Conservation (phyloP, 495 filamentous ascomycete species). For the Podospora fimiseda region DNA sequence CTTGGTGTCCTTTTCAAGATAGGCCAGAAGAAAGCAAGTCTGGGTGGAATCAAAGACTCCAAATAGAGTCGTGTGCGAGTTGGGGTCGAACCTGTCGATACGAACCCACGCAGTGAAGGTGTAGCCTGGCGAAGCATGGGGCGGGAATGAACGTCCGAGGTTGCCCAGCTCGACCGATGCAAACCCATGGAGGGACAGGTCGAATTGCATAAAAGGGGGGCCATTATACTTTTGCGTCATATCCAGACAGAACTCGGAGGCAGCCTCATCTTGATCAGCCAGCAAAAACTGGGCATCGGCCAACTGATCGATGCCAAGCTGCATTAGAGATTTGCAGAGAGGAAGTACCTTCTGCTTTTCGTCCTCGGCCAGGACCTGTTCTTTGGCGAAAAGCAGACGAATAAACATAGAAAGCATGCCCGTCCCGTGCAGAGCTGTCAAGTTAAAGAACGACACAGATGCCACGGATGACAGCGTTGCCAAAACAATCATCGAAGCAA, state of each 20-base stretch:
- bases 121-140: constrained; percentile 67
- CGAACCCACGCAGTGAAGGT: constrained; percentile 83
- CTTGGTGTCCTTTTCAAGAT: constrained; percentile 88
- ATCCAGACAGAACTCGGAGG: constrained; percentile 66
- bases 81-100: constrained; percentile 76
- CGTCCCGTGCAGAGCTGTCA: constrained; percentile 69
- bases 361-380: constrained; percentile 37
- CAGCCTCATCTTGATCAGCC: constrained; percentile 51
- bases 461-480: constrained; percentile 47
- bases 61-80: constrained; percentile 88
- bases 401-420: constrained; percentile 69
- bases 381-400: constrained; percentile 52
- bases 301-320: constrained; percentile 65
- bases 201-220: constrained; percentile 87
- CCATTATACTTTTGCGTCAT: constrained; percentile 64
- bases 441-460: constrained; percentile 63
- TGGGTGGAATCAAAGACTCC: constrained; percentile 90
- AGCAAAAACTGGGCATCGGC: constrained; percentile 76
- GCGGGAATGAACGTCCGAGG: constrained; percentile 74
- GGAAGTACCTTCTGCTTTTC: constrained; percentile 55
- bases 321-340: constrained; percentile 53
- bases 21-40: constrained; percentile 88
- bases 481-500: constrained; percentile 54
- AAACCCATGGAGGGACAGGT: constrained; percentile 80
- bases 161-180: constrained; percentile 82